Evolutionary conservation across 805 yeast species (phyloP), one percentile per base, ranked within the genome.

Genomic region (Candida takata): DNA sequence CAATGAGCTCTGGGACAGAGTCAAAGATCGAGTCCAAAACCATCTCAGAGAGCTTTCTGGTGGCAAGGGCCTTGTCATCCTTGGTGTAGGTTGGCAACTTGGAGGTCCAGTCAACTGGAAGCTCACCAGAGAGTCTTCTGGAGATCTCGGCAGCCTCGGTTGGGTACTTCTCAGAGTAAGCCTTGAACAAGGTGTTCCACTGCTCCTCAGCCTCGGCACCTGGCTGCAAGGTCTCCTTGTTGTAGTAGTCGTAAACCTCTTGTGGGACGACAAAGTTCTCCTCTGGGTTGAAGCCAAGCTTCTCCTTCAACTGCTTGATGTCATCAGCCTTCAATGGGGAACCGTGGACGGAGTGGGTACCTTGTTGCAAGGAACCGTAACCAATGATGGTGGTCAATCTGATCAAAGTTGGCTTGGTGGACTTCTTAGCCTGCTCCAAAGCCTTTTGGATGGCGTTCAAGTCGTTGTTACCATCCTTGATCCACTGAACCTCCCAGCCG

Each of bases 281-380:
- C 32, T 73, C 77, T 47, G 97, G 94, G 76, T 87, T 73, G 73
- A 90, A 88, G 41, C 97, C 97, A 55, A 77, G 79, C 58, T 73
- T 71, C 56, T 67, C 61, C 74, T 87, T 92, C 65, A 90, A 71
- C 65, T 86, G 95, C 54, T 71, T 77, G 56, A 88, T 73, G 60
- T 90, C 98, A 57, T 87, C 97, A 32, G 87, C 68, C 75, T 88
- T 87, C 66, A 90, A 76, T 55, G 98, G 95, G 48, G 95, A 69
- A 65, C 98, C 98, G 68, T 92, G 98, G 38, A 92, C 97, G 52
- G 81, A 70, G 65, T 83, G 90, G 44, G 95, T 76, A 54, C 97
- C 97, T 52, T 74, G 77, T 47, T 70, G 65, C 53, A 77, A 60
- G 34, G 97, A 92, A 57, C 98, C 97, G 69, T 60, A 88, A 63